Conservation (phyloP, 176 grass and related monocot species). For the Aegilops speltoides region DNA sequence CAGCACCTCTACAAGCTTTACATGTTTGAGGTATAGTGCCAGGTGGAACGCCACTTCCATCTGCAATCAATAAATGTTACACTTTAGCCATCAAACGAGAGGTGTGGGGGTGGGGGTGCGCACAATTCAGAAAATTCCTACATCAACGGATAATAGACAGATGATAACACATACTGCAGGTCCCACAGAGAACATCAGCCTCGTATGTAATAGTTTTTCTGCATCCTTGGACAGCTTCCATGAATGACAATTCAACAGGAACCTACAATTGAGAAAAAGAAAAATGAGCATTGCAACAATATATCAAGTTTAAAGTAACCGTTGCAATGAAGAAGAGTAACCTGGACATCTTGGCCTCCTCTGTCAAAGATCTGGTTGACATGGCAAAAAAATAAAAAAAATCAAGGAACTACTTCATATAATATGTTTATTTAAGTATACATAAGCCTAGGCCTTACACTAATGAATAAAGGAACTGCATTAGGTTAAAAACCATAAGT, state of each 20-base stretch:
- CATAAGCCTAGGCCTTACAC: slow-evolving; percentile 7
- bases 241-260: slow-evolving; percentile 90
- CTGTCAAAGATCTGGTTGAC: slow-evolving; percentile 73
- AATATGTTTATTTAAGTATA: slow-evolving; percentile 12
- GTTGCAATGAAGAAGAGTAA: slow-evolving; percentile 24
- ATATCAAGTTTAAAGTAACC: slow-evolving; percentile 2
- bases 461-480: slow-evolving; percentile 17
- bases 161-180: slow-evolving; percentile 75
- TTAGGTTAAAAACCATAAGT: not conserved
- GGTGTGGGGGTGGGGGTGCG: not conserved
- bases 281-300: slow-evolving; percentile 28
- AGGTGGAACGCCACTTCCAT: slow-evolving; percentile 89
- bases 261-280: slow-evolving; percentile 43
- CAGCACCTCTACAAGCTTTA: slow-evolving; percentile 83
- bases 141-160: slow-evolving; percentile 17
- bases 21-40: slow-evolving; percentile 94
- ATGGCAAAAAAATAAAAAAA: slow-evolving; percentile 25
- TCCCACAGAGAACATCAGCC: slow-evolving; percentile 67
- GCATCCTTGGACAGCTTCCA: slow-evolving; percentile 98
- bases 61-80: slow-evolving; percentile 47
- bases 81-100: slow-evolving; percentile 10
- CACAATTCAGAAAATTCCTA: not conserved
- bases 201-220: slow-evolving; percentile 83
- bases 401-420: not conserved
- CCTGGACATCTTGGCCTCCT: slow-evolving; percentile 98